Conservation (phyloP, 2,329 filamentous ascomycete genomes). For the Raffaelea arxii region DNA sequence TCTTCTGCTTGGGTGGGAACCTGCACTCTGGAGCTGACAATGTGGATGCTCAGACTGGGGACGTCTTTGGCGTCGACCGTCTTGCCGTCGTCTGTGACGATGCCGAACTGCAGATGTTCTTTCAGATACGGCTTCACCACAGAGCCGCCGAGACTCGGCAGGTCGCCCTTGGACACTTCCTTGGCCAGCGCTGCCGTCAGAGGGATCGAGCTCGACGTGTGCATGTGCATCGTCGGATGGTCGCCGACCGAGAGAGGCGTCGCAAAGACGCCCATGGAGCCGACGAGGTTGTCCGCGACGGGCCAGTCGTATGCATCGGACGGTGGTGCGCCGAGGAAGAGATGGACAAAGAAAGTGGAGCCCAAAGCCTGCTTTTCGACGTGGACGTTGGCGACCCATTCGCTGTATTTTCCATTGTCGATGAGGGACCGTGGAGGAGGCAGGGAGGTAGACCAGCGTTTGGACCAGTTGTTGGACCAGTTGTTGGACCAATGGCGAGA, state of each 20-base stretch:
- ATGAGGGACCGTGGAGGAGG: constrained; percentile 19
- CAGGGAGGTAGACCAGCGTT: not conserved
- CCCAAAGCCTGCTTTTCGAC: constrained; percentile 50
- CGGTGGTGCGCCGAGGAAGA: constrained; percentile 53
- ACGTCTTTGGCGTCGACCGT: constrained; percentile 19
- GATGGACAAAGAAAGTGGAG: constrained; percentile 53
- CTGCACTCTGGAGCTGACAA: constrained; percentile 28
- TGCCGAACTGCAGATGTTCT: constrained; percentile 23
- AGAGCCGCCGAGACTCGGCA: constrained; percentile 27
- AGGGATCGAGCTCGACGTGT: constrained; percentile 40
- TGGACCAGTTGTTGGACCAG: not conserved
- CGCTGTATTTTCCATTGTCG: constrained; percentile 34
- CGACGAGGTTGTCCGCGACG: constrained; percentile 45
- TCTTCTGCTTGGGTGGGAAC: constrained; percentile 21
- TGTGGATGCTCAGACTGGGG: constrained; percentile 23
- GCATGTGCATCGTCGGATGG: constrained; percentile 22
- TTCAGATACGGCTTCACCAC: constrained; percentile 32
- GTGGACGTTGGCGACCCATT: constrained; percentile 61
- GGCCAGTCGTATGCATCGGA: constrained; percentile 39
- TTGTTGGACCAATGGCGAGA: not conserved
- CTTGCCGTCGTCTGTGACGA: constrained; percentile 20
- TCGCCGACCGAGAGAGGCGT: constrained; percentile 15
- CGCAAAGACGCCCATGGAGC: constrained; percentile 49
- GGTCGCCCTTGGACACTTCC: constrained; percentile 24
- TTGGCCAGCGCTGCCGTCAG: constrained; percentile 39